Percentiles rank a stretch among this genome's conserved stretches.
These are phyloP conservation scores for Blastobotrys malaysiensis DNA, from an alignment of 1,139 yeast genomes.

Conservation along the genomic window DNA sequence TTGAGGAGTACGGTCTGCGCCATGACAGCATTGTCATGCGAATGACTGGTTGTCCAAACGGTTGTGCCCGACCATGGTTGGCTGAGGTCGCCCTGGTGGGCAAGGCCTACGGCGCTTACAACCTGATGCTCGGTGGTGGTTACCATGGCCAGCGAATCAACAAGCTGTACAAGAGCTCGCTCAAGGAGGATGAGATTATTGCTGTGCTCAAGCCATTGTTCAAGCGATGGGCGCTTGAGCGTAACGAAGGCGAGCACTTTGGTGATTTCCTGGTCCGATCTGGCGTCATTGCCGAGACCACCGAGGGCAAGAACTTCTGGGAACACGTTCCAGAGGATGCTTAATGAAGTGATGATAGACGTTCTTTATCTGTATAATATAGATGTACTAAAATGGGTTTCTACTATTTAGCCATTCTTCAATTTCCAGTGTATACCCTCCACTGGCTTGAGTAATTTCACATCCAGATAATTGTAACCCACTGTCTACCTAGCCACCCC, in stretches of 20 bases:
- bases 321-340: constrained; percentile 80
- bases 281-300: constrained; percentile 81
- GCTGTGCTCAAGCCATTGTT: constrained; percentile 74
- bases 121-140: constrained; percentile 94
- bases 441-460: no score
- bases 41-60: constrained; percentile 99
- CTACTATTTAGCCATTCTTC: no score
- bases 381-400: not conserved
- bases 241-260: constrained; percentile 87
- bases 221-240: constrained; percentile 90
- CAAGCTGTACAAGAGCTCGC: constrained; percentile 81
- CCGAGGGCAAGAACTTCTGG: constrained; percentile 91
- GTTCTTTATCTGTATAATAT: not conserved
- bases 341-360: constrained; percentile 8
- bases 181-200: constrained; percentile 85
- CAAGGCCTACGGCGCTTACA: constrained; percentile 90
- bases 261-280: constrained; percentile 89
- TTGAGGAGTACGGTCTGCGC: constrained; percentile 89
- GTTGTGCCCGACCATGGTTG: constrained; percentile 98
- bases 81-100: constrained; percentile 96
- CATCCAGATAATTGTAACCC: no score
- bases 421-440: no score
- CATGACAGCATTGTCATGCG: constrained; percentile 95
- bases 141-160: constrained; percentile 90
- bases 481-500: no score